A percentile compares a stretch with the other conserved stretches of the same genome.
These are phyloP conservation scores for Dictyostelium purpureum DNA, from an alignment of 78 protist genomes.

Conservation along the genomic window DNA sequence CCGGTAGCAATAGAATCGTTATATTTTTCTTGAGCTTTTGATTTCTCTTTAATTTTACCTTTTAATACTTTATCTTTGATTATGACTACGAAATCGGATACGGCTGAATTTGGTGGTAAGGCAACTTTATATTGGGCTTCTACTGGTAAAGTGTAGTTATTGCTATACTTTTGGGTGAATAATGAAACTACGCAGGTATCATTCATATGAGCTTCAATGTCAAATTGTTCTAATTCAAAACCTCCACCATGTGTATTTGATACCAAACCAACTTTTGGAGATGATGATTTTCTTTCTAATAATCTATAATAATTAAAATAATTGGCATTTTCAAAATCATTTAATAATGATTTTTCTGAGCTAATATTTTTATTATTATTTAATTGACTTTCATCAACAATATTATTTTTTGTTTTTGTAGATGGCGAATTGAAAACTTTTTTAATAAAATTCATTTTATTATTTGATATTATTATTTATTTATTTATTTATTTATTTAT, in stretches of 20 bases:
- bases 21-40: slow-evolving; percentile 28
- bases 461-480: no score
- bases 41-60: slow-evolving; percentile 49
- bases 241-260: background rate
- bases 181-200: slow-evolving; percentile 10
- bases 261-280: background rate
- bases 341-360: no score
- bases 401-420: no score
- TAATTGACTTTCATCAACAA: no score
- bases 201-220: background rate
- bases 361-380: no score
- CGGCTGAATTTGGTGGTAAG: slow-evolving; percentile 13
- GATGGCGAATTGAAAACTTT: no score
- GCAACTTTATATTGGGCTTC: slow-evolving; percentile 53
- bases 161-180: slow-evolving; percentile 9
- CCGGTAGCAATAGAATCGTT: slow-evolving; percentile 60
- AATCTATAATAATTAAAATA: background rate
- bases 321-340: background rate
- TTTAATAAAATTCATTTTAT: no score
- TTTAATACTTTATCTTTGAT: slow-evolving; percentile 34
- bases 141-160: background rate
- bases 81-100: slow-evolving; percentile 13
- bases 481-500: no score
- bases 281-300: background rate
- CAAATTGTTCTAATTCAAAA: slow-evolving; percentile 27